Evolutionary conservation across 2,329 filamentous ascomycete species (phyloP).

Genomic region (Talaromyces sp.): DNA sequence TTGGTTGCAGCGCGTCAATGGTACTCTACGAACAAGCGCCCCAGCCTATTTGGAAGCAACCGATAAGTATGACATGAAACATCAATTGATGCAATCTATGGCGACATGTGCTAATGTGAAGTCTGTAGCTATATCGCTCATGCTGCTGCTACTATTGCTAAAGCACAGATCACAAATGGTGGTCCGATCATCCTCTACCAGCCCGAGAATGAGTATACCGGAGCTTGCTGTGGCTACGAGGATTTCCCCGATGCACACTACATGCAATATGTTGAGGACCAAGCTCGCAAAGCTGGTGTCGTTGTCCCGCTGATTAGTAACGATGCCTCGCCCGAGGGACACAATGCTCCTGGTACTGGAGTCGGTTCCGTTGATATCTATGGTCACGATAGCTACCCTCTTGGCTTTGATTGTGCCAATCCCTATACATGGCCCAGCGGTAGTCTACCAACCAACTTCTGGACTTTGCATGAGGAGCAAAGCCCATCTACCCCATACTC

Average conservation of each 20-base stretch:
- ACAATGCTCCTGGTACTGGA: slow-evolving; percentile 66
- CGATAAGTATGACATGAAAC: slow-evolving; percentile 54
- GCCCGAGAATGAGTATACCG: slow-evolving; percentile 79
- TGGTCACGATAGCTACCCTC: slow-evolving; percentile 66
- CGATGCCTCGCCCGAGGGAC: slow-evolving; percentile 63
- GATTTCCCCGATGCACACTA: slow-evolving; percentile 69
- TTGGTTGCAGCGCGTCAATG: slow-evolving; percentile 73
- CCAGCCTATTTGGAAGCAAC: slow-evolving; percentile 67
- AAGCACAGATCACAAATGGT: slow-evolving; percentile 78
- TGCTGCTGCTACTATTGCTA: slow-evolving; percentile 68
- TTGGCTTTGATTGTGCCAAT: slow-evolving; percentile 53
- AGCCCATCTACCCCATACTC: slow-evolving; percentile 69
- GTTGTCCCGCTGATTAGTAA: slow-evolving; percentile 76
- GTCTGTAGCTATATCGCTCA: slow-evolving; percentile 59
- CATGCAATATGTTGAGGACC: slow-evolving; percentile 70
- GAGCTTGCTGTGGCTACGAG: slow-evolving; percentile 48
- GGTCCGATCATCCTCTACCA: slow-evolving; percentile 79
- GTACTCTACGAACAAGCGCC: slow-evolving; percentile 64
- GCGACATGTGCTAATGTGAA: slow-evolving; percentile 8
- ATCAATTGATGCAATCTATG: too few species aligned
- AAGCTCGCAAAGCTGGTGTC: slow-evolving; percentile 68
- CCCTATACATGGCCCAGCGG: slow-evolving; percentile 63
- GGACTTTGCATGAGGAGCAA: slow-evolving; percentile 57
- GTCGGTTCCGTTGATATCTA: slow-evolving; percentile 64
- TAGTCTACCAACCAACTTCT: slow-evolving; percentile 60